Evolutionary conservation across 192 early-diverging fungal genomes (phyloP), one percentile per base, ranked within the genome.

Genomic region (Backusella mclennaniae): DNA sequence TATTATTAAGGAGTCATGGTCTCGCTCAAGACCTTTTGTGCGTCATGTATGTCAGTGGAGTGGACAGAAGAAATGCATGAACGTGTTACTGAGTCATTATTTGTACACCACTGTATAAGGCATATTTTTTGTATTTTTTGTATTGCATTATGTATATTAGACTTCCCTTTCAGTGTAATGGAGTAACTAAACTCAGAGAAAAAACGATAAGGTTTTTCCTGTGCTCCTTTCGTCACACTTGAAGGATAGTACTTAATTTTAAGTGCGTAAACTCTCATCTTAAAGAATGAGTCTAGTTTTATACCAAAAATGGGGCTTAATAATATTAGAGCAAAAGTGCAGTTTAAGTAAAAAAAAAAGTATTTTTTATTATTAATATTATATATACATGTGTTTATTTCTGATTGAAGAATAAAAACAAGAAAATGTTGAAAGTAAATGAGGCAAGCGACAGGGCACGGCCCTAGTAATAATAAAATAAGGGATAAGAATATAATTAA

Each of bases 391-490:
- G n/a, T 5, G 56, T 63, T 23, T 26, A 29, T 11, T 63, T 69
- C n/a, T 11, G 39, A 41, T 41, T 38, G 68, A 41, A 23, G 35
- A 41, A 21, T 38, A 9, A 69, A 69, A 69, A 38, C 38, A 39
- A 39, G 38, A 67, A 14, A 35, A 69, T 39, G 36, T 38, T 19
- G 35, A 69, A 41, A 41, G 38, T 69, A 23, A 41, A 69, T 26
- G 68, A 41, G 38, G 35, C 4, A 69, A 23, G 19, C 14, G 35
- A 14, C 38, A 41, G 68, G 68, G 68, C 68, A 41, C 68, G 35
- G 68, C 68, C 68, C 68, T 38, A 23, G 21, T 69, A 39, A 69
- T 67, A 67, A 35, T 69, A 69, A 38, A 41, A 69, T 21, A 41
- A 69, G 68, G 35, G 21, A 38, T 69, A 21, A 53, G 21, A 53